phyloP scores from a whole-genome alignment of 768 basidiomycete genomes.

The Cubamyces lactineus region DNA sequence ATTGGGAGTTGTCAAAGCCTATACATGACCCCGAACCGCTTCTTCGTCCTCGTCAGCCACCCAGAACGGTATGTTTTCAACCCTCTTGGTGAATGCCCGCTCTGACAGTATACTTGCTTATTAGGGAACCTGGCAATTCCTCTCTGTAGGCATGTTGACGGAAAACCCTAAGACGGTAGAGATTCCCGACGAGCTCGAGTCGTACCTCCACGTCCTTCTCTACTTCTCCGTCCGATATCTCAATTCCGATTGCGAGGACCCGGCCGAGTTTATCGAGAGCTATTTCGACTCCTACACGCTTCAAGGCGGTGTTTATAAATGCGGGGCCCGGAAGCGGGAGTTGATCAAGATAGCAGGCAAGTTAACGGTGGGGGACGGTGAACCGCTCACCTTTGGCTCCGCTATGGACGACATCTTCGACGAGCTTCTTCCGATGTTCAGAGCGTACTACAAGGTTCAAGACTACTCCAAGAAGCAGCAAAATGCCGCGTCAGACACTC shows the following conservation, averaged over 20 bases:
- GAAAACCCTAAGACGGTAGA: neutral
- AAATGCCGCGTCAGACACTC: neutral
- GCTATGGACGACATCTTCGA: neutral
- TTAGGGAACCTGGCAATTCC: constrained; percentile 27
- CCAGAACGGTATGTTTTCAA: neutral
- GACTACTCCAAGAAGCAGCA: neutral
- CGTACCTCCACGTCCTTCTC: constrained; percentile 21
- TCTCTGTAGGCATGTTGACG: constrained; percentile 3
- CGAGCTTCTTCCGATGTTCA: neutral
- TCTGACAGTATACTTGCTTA: neutral
- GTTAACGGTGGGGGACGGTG: neutral
- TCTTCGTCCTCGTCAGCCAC: neutral
- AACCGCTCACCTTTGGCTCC: neutral
- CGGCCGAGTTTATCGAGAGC: neutral
- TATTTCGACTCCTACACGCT: neutral
- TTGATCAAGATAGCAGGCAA: neutral
- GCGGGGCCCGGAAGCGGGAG: constrained; percentile 1
- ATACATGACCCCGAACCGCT: neutral
- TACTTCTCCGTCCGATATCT: constrained; percentile 11
- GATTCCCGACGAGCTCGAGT: constrained; percentile 24
- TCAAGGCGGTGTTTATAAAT: neutral
- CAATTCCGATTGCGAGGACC: neutral
- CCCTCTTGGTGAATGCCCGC: no score
- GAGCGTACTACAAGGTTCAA: neutral
- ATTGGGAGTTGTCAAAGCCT: constrained; percentile 16